A percentile compares a stretch with the other conserved stretches of the same genome.
These are phyloP conservation scores for Celoporthe dispersa DNA, from an alignment of 2,329 filamentous ascomycete species.

Conservation along the genomic window DNA sequence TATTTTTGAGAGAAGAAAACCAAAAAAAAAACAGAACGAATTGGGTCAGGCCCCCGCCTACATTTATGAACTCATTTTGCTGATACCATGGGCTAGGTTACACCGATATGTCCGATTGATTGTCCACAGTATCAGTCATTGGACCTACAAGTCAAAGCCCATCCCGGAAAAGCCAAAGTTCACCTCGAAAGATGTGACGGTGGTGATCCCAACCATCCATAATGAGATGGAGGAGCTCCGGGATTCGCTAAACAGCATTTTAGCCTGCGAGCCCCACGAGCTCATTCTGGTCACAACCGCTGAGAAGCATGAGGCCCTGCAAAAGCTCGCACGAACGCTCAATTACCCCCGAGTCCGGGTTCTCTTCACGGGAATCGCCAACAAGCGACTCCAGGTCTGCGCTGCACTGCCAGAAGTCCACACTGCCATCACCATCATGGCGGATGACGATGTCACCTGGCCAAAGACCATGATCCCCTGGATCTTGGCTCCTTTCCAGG, in stretches of 20 bases:
- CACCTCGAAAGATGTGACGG: conserved; percentile 83
- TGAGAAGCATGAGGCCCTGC: conserved; percentile 72
- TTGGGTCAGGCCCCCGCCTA: no score
- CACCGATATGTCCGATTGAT: conserved; percentile 87
- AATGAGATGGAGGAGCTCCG: conserved; percentile 83
- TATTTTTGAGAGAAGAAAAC: background rate
- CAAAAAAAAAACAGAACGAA: no score
- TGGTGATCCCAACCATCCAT: conserved; percentile 92
- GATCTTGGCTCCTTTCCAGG: conserved; percentile 92
- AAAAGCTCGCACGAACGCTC: conserved; percentile 67
- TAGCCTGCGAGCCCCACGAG: conserved; percentile 70
- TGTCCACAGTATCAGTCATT: conserved; percentile 84
- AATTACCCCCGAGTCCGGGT: conserved; percentile 69
- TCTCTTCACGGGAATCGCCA: conserved; percentile 80
- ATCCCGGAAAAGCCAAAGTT: conserved; percentile 81
- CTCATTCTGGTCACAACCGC: conserved; percentile 87
- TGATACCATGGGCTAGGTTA: conserved; percentile 57
- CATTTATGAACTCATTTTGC: background rate
- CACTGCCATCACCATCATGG: conserved; percentile 87
- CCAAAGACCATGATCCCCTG: conserved; percentile 83
- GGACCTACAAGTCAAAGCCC: conserved; percentile 83
- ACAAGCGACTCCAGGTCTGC: conserved; percentile 94
- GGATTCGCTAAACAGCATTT: conserved; percentile 77
- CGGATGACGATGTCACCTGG: conserved; percentile 96
- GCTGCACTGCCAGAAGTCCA: conserved; percentile 83